phyloP scores from a whole-genome alignment of 1,139 yeast genomes.

The Pichia sp. region DNA sequence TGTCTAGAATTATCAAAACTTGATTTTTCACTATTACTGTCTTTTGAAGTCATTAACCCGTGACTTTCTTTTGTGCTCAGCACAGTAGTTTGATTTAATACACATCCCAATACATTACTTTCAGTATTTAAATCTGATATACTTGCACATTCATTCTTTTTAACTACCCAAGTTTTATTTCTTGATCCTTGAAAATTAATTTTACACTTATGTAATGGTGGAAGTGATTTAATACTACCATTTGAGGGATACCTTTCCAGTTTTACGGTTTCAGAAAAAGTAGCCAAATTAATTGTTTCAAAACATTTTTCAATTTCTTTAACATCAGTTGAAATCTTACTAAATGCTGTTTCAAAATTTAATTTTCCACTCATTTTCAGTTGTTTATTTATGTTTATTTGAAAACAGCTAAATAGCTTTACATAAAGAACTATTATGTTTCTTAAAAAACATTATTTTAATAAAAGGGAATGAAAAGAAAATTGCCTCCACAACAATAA shows the following conservation, averaged over 20 bases:
- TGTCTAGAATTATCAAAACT: neutral
- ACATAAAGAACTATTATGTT: too few species aligned
- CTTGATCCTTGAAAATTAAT: neutral
- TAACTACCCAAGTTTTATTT: neutral
- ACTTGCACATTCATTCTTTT: neutral
- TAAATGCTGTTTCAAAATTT: neutral
- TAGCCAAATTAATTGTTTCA: neutral
- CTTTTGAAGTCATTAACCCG: too few species aligned
- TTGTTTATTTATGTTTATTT: neutral
- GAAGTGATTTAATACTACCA: neutral
- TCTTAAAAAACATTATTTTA: neutral
- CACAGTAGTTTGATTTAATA: neutral
- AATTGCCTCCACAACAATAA: neutral
- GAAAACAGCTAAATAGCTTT: too few species aligned
- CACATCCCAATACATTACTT: neutral
- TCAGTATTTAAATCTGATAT: neutral
- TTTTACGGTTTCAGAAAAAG: neutral
- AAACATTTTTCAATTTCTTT: neutral
- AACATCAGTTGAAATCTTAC: neutral
- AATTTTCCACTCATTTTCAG: neutral
- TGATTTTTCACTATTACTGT: neutral
- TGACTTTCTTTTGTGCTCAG: too few species aligned
- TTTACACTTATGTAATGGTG: too few species aligned
- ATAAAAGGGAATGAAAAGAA: neutral
- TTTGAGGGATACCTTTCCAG: slow-evolving; percentile 1